Percentiles rank a stretch among this genome's conserved stretches.
These are phyloP conservation scores for Diaporthe batatas DNA, from an alignment of 2,329 filamentous ascomycete species.

Conservation along the genomic window DNA sequence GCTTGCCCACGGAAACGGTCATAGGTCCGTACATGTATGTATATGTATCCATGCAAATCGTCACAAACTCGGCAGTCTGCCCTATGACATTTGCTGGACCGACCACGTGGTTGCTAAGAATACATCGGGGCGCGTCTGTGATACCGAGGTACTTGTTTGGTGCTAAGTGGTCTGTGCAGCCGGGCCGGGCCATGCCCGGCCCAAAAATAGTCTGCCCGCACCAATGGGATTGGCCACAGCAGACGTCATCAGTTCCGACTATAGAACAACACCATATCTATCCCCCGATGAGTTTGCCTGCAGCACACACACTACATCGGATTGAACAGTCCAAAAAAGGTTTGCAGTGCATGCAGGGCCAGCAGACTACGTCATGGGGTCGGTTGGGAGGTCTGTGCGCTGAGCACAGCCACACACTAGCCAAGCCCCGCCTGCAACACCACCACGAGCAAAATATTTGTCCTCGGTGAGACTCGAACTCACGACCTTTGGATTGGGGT, in stretches of 20 bases:
- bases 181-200: too few relatives aligned
- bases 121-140: not conserved
- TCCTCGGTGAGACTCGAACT: constrained; percentile 42
- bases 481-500: constrained; percentile 52
- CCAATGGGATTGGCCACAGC: not conserved
- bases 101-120: not conserved
- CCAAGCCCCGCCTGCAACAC: not conserved
- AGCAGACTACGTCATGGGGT: not conserved
- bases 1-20: too few relatives aligned
- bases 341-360: not conserved
- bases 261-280: not conserved
- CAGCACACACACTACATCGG: not conserved
- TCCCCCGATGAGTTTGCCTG: too few relatives aligned
- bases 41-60: too few relatives aligned
- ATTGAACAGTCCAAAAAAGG: not conserved
- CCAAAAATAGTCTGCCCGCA: not conserved
- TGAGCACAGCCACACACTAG: not conserved
- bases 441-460: constrained; percentile 17
- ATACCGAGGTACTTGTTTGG: not conserved
- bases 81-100: not conserved
- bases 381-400: not conserved
- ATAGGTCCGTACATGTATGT: too few relatives aligned
- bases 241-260: not conserved
- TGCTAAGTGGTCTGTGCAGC: not conserved
- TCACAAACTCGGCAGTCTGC: too few relatives aligned